Base-by-base conservation (phyloP, 1,139 yeast species). In the Taphrina communis region DNA sequence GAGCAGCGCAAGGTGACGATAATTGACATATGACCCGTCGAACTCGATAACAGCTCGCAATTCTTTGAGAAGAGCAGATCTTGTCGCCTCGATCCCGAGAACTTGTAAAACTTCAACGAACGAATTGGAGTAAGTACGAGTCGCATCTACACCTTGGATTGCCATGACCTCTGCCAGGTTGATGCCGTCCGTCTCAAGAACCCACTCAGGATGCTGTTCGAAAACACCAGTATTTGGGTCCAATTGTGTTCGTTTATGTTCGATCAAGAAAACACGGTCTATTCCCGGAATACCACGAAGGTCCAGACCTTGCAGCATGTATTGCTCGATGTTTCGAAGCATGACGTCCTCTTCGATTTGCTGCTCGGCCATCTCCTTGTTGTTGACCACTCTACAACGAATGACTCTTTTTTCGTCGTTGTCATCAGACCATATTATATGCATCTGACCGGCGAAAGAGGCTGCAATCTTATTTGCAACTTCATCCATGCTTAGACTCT, bases 381-480 rank as follows among this genome's bases (percentile, higher is more conserved):
- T 97, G 79, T 92, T 97, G 39, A 65, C 72, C 74, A 95, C 97
- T 83, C 99, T 90, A 84, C 99, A 94, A 84, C 99, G 96, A 74
- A 95, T 89, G 72, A 94, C 88, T 80, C 95, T 88, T 79, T 92
- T 93, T 75, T 94, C 98, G 59, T 98, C 97, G 76, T 96, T 93
- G 83, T 95, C 99, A 83, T 95, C 99, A 62, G 97, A 92, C 99
- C 99, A 95, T 77, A 95, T 94, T 66, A 95, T 97, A 80, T 94
- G 98, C 76, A 92, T 96, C 70, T 94, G 96, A 17, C 71, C 68
- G 12, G 59, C 62, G 78, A 94, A 95, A 73, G 91, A 89, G 76
- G 89, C 94, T 72, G 94, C 89, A 73, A 95, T 95, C 83, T 89
- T 92, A 75, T 92, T 96, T 46, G 99, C 98, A 70, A 95, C 99